phyloP scores from a whole-genome alignment of 1,284 basidiomycete species.

The Meripilus lineatus region DNA sequence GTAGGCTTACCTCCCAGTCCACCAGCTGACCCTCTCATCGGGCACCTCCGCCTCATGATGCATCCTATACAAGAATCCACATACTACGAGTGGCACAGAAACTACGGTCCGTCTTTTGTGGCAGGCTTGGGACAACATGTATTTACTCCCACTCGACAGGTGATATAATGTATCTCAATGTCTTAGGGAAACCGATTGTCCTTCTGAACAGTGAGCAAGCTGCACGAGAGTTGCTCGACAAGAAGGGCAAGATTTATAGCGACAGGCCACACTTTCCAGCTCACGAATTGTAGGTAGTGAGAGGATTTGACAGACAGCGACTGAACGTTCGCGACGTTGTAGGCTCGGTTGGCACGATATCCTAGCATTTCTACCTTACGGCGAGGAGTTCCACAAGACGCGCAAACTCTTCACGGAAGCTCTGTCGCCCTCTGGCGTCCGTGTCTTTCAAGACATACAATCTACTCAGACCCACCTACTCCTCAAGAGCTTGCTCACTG shows the following conservation, averaged over 20 bases:
- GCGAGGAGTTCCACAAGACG: not conserved
- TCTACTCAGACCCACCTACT: not conserved
- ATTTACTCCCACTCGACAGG: not conserved
- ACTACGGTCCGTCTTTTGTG: not conserved
- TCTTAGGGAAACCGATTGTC: slow-evolving; percentile 15
- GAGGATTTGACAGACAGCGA: not conserved
- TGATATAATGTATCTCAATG: slow-evolving; percentile 22
- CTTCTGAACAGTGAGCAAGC: slow-evolving; percentile 30
- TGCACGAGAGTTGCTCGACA: slow-evolving; percentile 46
- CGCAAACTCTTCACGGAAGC: not conserved
- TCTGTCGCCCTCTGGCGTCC: not conserved
- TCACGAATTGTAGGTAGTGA: slow-evolving; percentile 3
- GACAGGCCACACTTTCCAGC: slow-evolving; percentile 22
- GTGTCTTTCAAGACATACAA: slow-evolving; percentile 1
- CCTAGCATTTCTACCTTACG: not conserved
- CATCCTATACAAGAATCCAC: not conserved
- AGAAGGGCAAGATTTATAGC: slow-evolving; percentile 40
- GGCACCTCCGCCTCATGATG: slow-evolving; percentile 8
- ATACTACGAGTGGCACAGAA: slow-evolving; percentile 6
- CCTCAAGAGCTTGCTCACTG: not conserved
- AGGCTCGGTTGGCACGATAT: not conserved
- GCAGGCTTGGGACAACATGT: not conserved
- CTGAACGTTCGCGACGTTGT: not conserved
- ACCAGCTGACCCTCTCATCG: slow-evolving; percentile 7
- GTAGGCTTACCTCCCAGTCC: slow-evolving; percentile 11